A percentile compares a stretch with the other conserved stretches of the same genome.
Conservation (phyloP, 805 yeast genomes). For the Saturnispora ahearnii region DNA sequence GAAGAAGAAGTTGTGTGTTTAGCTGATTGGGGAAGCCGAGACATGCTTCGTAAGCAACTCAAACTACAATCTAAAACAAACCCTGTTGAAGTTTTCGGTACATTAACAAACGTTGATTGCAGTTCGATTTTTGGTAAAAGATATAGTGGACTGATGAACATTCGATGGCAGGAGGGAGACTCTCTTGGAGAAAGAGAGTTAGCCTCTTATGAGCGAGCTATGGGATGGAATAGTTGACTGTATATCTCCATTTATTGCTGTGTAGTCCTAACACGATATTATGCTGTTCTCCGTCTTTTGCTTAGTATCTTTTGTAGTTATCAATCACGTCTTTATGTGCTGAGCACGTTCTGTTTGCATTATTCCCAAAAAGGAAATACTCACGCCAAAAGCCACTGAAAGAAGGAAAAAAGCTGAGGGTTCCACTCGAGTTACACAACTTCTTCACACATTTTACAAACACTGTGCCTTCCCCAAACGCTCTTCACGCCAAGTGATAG, state of each 20-base stretch:
- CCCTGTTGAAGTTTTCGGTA: slow-evolving; percentile 24
- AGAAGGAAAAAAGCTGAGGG: slow-evolving; percentile 9
- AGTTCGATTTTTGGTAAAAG: slow-evolving; percentile 18
- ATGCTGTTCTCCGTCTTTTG: not conserved
- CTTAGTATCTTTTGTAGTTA: not conserved
- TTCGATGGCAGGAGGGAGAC: slow-evolving; percentile 21
- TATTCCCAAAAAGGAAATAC: slow-evolving; percentile 17
- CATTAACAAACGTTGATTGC: slow-evolving; percentile 16
- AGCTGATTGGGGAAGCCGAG: slow-evolving; percentile 21
- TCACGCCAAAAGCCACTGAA: slow-evolving; percentile 14
- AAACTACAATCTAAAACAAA: slow-evolving; percentile 17
- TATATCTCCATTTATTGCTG: not conserved
- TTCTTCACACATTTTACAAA: not conserved
- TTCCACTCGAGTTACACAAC: not conserved
- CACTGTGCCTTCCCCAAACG: not conserved
- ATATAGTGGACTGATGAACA: slow-evolving; percentile 19
- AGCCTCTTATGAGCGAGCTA: slow-evolving; percentile 22
- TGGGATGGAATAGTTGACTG: slow-evolving; percentile 18
- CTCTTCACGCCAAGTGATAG: not conserved
- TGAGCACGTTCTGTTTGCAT: slow-evolving; percentile 14
- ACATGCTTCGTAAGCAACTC: slow-evolving; percentile 14
- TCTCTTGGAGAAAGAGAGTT: slow-evolving; percentile 18
- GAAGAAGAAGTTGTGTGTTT: slow-evolving; percentile 13
- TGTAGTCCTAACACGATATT: not conserved
- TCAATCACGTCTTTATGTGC: slow-evolving; percentile 4